A percentile compares a stretch with the other conserved stretches of the same genome.
These are phyloP conservation scores for Pulveroboletus sp. DNA, from an alignment of 768 basidiomycete genomes.

Conservation along the genomic window DNA sequence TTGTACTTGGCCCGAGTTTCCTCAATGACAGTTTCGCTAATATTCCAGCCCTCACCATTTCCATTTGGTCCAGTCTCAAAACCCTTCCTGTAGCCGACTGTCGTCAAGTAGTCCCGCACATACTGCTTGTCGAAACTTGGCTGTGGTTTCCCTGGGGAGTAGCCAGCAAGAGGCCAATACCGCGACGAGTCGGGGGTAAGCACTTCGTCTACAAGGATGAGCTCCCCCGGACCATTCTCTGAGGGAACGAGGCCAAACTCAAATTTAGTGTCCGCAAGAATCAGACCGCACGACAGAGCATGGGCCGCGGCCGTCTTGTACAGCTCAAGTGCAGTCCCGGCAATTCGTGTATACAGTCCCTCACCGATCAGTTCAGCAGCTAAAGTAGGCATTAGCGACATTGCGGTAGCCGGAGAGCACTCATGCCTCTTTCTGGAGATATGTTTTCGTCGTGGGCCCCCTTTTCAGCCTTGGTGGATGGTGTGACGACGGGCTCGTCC, in stretches of 20 bases:
- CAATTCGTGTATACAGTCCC: constrained; percentile 57
- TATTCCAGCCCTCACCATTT: constrained; percentile 69
- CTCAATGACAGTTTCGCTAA: constrained; percentile 68
- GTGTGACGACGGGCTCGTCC: constrained; percentile 84
- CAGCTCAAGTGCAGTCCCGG: constrained; percentile 54
- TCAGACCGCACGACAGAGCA: constrained; percentile 71
- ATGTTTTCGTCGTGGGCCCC: constrained; percentile 97
- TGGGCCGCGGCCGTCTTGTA: constrained; percentile 74
- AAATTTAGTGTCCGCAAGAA: constrained; percentile 98
- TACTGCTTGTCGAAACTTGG: constrained; percentile 97
- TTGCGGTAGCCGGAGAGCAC: constrained; percentile 3
- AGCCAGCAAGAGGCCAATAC: constrained; percentile 84
- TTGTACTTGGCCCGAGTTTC: constrained; percentile 77
- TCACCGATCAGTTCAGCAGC: constrained; percentile 64
- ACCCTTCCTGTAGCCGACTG: constrained; percentile 69
- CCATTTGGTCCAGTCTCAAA: constrained; percentile 71
- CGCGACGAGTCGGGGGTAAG: constrained; percentile 96
- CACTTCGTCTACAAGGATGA: constrained; percentile 94
- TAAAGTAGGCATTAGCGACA: constrained; percentile 25
- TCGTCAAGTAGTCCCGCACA: constrained; percentile 82
- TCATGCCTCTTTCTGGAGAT: constrained; percentile 67
- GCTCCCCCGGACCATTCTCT: constrained; percentile 34
- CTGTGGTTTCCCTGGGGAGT: constrained; percentile 70
- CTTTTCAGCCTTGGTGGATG: constrained; percentile 93
- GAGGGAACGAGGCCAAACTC: constrained; percentile 83